A percentile compares a stretch with the other conserved stretches of the same genome.
Evolutionary conservation across 2,329 filamentous ascomycete genomes (phyloP).

Genomic region (Aureobasidium sp.): DNA sequence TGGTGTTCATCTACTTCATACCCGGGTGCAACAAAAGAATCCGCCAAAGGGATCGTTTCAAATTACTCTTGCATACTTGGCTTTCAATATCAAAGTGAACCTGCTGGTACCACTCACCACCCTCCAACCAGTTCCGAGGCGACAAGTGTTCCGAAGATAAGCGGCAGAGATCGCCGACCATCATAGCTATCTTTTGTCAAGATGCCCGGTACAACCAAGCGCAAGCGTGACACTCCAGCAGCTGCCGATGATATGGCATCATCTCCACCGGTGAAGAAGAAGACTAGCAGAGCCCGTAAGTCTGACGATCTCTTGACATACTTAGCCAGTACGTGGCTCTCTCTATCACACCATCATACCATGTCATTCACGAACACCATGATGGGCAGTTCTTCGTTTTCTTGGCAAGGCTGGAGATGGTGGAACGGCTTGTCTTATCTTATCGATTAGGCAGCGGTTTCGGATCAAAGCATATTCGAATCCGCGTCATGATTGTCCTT

Average conservation of each 20-base stretch:
- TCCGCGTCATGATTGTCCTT: constrained; percentile 2
- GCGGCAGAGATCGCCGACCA: not conserved
- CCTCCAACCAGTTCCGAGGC: not conserved
- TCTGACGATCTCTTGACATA: not conserved
- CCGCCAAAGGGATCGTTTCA: too few relatives aligned
- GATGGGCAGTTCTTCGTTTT: not conserved
- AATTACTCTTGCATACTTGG: too few relatives aligned
- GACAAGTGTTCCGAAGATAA: not conserved
- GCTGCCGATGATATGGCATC: not conserved
- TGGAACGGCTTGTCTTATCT: not conserved
- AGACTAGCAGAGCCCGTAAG: not conserved
- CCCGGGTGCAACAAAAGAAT: too few relatives aligned
- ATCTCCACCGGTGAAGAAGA: not conserved
- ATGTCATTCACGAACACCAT: too few relatives aligned
- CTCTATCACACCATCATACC: too few relatives aligned
- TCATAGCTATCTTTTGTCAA: not conserved
- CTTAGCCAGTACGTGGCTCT: too few relatives aligned
- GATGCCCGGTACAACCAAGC: not conserved
- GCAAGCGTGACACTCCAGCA: not conserved
- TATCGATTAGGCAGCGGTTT: not conserved
- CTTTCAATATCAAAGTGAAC: too few relatives aligned
- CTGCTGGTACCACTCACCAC: not conserved
- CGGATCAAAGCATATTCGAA: constrained; percentile 6
- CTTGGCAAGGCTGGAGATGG: not conserved
- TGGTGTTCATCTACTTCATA: too few relatives aligned